These are phyloP conservation scores for Plantago coronopus DNA, from an alignment of 305 asterid genomes.

Conservation along the genomic window DNA sequence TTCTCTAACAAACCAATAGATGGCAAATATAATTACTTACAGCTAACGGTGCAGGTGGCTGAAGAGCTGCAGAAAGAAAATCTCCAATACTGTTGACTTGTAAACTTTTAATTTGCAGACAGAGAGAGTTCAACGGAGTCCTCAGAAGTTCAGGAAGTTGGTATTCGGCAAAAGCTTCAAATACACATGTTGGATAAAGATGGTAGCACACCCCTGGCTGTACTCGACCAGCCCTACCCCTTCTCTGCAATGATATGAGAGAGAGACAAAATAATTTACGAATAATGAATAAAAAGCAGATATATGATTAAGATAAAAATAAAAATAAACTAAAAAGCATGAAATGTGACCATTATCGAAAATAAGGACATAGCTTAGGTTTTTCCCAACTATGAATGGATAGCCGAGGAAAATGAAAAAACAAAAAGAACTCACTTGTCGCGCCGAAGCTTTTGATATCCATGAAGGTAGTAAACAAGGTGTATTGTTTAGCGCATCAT, in stretches of 20 bases:
- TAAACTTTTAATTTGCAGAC: constrained; percentile 95
- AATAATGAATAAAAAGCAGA: constrained; percentile 4
- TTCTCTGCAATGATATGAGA: constrained; percentile 58
- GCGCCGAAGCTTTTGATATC: constrained; percentile 99
- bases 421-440: constrained; percentile 62
- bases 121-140: constrained; percentile 95
- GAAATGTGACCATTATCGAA: too few relatives aligned
- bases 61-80: constrained; percentile 93
- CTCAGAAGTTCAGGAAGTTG: constrained; percentile 98
- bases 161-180: constrained; percentile 91
- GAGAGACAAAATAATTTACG: constrained; percentile 16
- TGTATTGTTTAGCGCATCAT: constrained; percentile 87
- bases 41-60: constrained; percentile 91
- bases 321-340: constrained; percentile 12
- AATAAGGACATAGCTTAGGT: constrained; percentile 17
- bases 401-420: constrained; percentile 17
- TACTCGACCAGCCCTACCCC: constrained; percentile 99
- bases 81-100: constrained; percentile 82
- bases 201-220: constrained; percentile 98
- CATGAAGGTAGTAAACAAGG: constrained; percentile 96
- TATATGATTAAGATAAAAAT: background rate
- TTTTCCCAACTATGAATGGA: constrained; percentile 11
- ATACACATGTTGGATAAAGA: constrained; percentile 85
- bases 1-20: constrained; percentile 13
- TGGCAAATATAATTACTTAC: constrained; percentile 42